These are phyloP conservation scores for Fusarium falciforme DNA, from an alignment of 2,329 filamentous ascomycete genomes.

Conservation along the genomic window DNA sequence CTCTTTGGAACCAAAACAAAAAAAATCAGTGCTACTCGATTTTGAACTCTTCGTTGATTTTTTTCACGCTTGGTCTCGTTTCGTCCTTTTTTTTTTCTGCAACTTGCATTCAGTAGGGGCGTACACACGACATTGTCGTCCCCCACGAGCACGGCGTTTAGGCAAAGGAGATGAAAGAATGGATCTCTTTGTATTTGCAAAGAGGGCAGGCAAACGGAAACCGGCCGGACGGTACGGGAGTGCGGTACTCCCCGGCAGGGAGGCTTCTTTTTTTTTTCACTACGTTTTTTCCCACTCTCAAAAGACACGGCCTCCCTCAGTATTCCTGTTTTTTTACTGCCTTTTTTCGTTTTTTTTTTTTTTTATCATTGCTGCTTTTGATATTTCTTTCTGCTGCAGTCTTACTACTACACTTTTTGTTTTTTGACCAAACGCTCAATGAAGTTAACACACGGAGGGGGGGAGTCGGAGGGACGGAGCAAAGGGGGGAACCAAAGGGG, in stretches of 20 bases:
- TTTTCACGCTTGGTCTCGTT: slow-evolving; percentile 29
- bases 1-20: slow-evolving; percentile 19
- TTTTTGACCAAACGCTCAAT: slow-evolving; percentile 10
- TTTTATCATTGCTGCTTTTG: slow-evolving; percentile 5
- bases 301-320: slow-evolving; percentile 34
- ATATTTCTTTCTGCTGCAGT: slow-evolving; percentile 18
- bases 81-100: slow-evolving; percentile 7
- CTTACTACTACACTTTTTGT: slow-evolving; percentile 19
- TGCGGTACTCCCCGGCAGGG: slow-evolving; percentile 24
- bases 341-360: neutral
- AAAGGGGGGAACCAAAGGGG: neutral
- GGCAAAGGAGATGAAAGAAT: slow-evolving; percentile 38
- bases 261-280: slow-evolving; percentile 18
- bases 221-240: slow-evolving; percentile 28
- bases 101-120: slow-evolving; percentile 41
- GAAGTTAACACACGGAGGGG: neutral
- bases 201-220: slow-evolving; percentile 28
- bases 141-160: slow-evolving; percentile 49
- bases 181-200: slow-evolving; percentile 23
- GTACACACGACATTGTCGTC: slow-evolving; percentile 35
- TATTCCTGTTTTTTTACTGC: slow-evolving; percentile 25
- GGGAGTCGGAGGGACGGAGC: neutral
- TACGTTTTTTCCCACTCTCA: slow-evolving; percentile 13
- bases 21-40: slow-evolving; percentile 33
- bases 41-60: slow-evolving; percentile 32